Conservation (phyloP, 805 yeast species). For the Zygoascus bituminiphila region DNA sequence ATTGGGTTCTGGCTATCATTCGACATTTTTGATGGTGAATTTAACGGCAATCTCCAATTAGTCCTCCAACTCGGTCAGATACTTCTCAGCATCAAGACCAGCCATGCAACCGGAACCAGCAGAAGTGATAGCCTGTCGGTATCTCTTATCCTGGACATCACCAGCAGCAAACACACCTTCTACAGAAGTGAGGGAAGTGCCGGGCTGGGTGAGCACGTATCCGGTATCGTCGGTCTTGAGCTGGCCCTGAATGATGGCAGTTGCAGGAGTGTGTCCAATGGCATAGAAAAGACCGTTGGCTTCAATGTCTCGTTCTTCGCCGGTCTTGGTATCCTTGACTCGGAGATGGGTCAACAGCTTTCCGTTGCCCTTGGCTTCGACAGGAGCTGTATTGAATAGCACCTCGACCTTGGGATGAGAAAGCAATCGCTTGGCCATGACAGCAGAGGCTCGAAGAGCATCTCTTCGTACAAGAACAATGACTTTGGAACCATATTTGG, state of each 20-base stretch:
- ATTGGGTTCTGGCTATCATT: background rate
- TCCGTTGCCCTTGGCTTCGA: constrained; percentile 92
- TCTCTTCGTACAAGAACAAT: constrained; percentile 91
- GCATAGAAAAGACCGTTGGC: constrained; percentile 96
- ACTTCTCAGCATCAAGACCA: constrained; percentile 88
- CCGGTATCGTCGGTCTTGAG: constrained; percentile 81
- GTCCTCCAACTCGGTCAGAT: constrained; percentile 45
- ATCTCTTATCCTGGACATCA: constrained; percentile 93
- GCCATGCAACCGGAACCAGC: constrained; percentile 99
- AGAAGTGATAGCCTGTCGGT: constrained; percentile 98
- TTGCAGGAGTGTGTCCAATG: constrained; percentile 95
- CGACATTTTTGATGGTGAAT: background rate
- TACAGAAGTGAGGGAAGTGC: constrained; percentile 76
- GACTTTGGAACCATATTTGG: constrained; percentile 97
- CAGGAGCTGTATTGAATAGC: constrained; percentile 73
- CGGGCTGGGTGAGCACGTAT: constrained; percentile 83
- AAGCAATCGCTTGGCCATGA: constrained; percentile 91
- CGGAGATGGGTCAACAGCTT: constrained; percentile 59
- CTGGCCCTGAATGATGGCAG: constrained; percentile 68
- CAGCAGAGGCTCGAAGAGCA: constrained; percentile 85
- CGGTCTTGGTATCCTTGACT: constrained; percentile 64
- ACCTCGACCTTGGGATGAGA: constrained; percentile 84
- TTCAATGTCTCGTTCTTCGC: constrained; percentile 56
- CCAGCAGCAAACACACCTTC: constrained; percentile 97
- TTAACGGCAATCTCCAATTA: no score